Evolutionary conservation across 208 protist genomes (phyloP).

Genomic region (Crithidia sp.): DNA sequence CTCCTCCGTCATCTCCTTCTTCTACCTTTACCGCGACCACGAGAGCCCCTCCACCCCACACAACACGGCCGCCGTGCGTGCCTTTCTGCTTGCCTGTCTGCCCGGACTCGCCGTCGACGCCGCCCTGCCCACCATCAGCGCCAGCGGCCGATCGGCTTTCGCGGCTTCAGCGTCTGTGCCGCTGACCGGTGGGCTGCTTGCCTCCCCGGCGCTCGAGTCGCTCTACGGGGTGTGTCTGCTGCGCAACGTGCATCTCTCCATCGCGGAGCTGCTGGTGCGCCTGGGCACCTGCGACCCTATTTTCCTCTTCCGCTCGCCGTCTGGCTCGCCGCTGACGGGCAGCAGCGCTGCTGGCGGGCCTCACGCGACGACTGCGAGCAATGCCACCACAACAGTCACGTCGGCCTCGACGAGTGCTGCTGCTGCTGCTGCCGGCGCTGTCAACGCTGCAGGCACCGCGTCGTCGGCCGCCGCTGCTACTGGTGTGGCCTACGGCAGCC

Average conservation of each 20-base stretch:
- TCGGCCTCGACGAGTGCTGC: background rate
- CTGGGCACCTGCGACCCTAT: conserved; percentile 52
- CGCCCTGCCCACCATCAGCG: conserved; percentile 6
- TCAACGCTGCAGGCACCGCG: background rate
- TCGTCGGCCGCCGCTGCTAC: background rate
- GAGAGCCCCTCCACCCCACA: conserved; percentile 28
- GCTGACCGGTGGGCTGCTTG: conserved; percentile 34
- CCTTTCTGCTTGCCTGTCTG: conserved; percentile 33
- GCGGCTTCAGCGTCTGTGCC: conserved; percentile 1
- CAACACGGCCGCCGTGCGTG: conserved; percentile 30
- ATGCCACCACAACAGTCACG: background rate
- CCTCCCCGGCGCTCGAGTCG: conserved; percentile 37
- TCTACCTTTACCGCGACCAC: conserved; percentile 26
- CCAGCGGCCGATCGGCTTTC: background rate
- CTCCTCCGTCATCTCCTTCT: conserved; percentile 5
- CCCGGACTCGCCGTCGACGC: conserved; percentile 22
- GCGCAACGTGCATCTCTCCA: conserved; percentile 53
- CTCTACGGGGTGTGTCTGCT: conserved; percentile 58
- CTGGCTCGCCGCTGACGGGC: background rate
- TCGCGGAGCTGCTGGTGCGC: conserved; percentile 65
- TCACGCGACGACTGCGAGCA: too few relatives aligned
- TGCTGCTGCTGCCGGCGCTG: background rate
- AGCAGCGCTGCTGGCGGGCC: background rate
- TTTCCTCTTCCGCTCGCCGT: conserved; percentile 39
- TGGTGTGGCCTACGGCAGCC: too few relatives aligned